Evolutionary conservation across 805 yeast species (phyloP).

Genomic region (Danielozyma ontarioensis): DNA sequence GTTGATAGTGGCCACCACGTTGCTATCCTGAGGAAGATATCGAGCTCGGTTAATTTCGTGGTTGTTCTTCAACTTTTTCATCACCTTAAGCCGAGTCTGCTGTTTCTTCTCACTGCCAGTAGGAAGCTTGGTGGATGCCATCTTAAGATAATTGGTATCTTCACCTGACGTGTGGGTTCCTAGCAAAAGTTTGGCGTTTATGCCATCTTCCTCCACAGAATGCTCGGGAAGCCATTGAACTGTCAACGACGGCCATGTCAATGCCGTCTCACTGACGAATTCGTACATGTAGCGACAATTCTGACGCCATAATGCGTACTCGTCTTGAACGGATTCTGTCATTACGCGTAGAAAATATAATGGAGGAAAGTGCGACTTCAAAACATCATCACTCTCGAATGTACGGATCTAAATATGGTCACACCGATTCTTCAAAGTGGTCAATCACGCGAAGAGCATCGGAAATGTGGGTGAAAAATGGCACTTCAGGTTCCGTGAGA

Average conservation of each 20-base stretch:
- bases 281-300: constrained; percentile 81
- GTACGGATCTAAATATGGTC: neutral
- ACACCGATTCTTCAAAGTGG: constrained; percentile 23
- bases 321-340: constrained; percentile 44
- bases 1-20: constrained; percentile 57
- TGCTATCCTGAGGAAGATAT: constrained; percentile 57
- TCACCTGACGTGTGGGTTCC: constrained; percentile 76
- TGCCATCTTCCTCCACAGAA: constrained; percentile 17
- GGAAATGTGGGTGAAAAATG: constrained; percentile 33
- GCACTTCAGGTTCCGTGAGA: constrained; percentile 9
- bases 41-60: constrained; percentile 73
- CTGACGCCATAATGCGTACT: constrained; percentile 75
- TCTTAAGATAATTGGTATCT: constrained; percentile 59
- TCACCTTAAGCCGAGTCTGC: constrained; percentile 54
- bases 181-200: constrained; percentile 49
- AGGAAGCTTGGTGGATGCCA: constrained; percentile 60
- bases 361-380: neutral
- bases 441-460: constrained; percentile 37
- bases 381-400: neutral
- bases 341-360: neutral
- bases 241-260: constrained; percentile 79
- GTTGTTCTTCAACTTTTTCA: constrained; percentile 54
- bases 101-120: constrained; percentile 20
- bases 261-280: constrained; percentile 72
- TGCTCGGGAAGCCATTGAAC: constrained; percentile 67